Evolutionary conservation across 306 rosid species (phyloP).

Genomic region (Prunus armeniaca): DNA sequence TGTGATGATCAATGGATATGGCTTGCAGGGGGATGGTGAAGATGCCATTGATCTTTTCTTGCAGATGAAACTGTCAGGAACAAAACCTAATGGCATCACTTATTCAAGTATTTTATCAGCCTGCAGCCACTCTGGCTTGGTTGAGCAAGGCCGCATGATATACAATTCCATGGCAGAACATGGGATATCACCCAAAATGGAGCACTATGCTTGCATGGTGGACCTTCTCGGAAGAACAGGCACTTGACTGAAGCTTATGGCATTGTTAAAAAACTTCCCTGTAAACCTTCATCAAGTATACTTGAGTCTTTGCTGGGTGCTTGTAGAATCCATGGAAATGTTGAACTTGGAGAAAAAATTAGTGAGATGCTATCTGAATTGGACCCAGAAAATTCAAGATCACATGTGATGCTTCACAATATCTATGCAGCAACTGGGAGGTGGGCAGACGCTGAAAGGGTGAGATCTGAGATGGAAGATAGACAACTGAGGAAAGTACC

Average conservation of each 20-base stretch:
- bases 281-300: constrained; percentile 19
- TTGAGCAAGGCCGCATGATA: constrained; percentile 22
- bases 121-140: constrained; percentile 37
- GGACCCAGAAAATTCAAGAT: constrained; percentile 26
- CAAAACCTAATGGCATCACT: constrained; percentile 17
- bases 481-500: constrained; percentile 24
- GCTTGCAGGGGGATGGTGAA: constrained; percentile 32
- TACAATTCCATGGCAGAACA: constrained; percentile 27
- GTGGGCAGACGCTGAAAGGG: constrained; percentile 29
- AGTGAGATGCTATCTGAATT: constrained; percentile 14
- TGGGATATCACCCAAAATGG: constrained; percentile 15
- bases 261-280: constrained; percentile 20
- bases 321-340: constrained; percentile 28
- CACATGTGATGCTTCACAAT: constrained; percentile 31
- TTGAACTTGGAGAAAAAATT: constrained; percentile 27
- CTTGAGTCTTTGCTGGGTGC: constrained; percentile 34
- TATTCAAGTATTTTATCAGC: constrained; percentile 31
- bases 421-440: constrained; percentile 34
- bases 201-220: constrained; percentile 36
- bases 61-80: constrained; percentile 25
- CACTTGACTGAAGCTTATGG: constrained; percentile 32
- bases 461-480: constrained; percentile 31
- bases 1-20: constrained; percentile 35
- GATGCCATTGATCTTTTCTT: constrained; percentile 34
- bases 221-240: constrained; percentile 41